Conservation (phyloP, 148 eudicot genomes). For the Cornus kousa region DNA sequence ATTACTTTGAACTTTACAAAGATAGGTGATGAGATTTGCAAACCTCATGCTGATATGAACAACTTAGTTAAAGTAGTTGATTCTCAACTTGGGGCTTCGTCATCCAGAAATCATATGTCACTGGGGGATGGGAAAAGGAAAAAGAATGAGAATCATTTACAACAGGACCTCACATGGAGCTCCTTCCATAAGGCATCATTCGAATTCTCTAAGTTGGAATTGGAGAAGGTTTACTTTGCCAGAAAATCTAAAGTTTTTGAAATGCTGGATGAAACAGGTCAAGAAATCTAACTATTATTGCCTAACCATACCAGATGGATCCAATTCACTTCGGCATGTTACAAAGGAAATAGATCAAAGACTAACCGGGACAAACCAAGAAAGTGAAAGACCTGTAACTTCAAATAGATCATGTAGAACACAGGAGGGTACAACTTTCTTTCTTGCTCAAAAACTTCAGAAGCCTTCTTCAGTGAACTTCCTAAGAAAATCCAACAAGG, state of each 20-base stretch:
- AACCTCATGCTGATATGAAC: constrained; percentile 18
- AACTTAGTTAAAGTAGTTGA: constrained; percentile 18
- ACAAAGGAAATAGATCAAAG: constrained; percentile 27
- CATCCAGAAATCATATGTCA: constrained; percentile 21
- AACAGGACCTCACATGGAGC: constrained; percentile 66
- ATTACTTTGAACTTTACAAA: constrained; percentile 15
- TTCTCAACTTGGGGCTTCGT: constrained; percentile 25
- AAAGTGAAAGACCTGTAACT: constrained; percentile 40
- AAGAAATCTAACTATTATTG: constrained; percentile 18
- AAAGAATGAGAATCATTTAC: constrained; percentile 43
- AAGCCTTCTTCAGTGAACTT: constrained; percentile 62
- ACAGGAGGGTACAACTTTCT: constrained; percentile 24
- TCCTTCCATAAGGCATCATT: constrained; percentile 64
- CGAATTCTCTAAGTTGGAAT: constrained; percentile 47
- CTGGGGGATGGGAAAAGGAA: constrained; percentile 42
- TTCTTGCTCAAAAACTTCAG: constrained; percentile 46
- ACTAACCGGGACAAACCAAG: constrained; percentile 19
- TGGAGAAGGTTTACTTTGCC: constrained; percentile 63
- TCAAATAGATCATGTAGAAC: constrained; percentile 25
- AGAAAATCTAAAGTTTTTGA: constrained; percentile 57
- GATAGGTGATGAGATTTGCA: constrained; percentile 13
- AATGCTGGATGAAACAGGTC: constrained; percentile 90
- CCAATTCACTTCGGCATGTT: constrained; percentile 17
- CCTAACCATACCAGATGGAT: constrained; percentile 20
- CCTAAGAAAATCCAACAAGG: constrained; percentile 65